These are phyloP conservation scores for Dissophora ornata DNA, from an alignment of 192 early-diverging fungal species.

Conservation along the genomic window DNA sequence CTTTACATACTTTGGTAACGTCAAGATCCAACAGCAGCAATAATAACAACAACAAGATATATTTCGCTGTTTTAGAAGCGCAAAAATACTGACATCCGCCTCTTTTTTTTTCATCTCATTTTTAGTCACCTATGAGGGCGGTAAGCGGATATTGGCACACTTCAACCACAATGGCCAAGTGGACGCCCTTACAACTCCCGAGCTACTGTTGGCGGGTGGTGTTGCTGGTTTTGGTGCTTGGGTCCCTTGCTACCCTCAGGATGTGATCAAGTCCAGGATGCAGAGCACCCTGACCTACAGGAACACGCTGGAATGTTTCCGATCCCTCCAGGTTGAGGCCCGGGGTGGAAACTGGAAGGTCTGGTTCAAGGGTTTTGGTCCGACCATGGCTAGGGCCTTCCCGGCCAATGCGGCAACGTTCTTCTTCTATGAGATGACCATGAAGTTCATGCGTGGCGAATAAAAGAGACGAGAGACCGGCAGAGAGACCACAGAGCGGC, in stretches of 20 bases:
- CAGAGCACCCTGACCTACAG: slow-evolving; percentile 70
- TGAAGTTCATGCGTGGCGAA: slow-evolving; percentile 59
- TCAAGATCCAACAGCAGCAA: not conserved
- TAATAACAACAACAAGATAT: too few relatives aligned
- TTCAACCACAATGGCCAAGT: slow-evolving; percentile 67
- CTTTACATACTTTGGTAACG: slow-evolving; percentile 89
- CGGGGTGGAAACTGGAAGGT: slow-evolving; percentile 65
- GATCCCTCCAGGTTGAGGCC: slow-evolving; percentile 62
- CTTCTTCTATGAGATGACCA: slow-evolving; percentile 74
- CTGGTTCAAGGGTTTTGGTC: slow-evolving; percentile 86
- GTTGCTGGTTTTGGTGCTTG: slow-evolving; percentile 96
- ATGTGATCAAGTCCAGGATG: slow-evolving; percentile 87
- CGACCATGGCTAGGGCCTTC: slow-evolving; percentile 85
- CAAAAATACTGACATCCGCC: too few relatives aligned
- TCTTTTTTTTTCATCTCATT: too few relatives aligned
- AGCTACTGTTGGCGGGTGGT: slow-evolving; percentile 92
- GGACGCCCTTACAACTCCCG: slow-evolving; percentile 74
- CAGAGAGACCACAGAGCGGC: too few relatives aligned
- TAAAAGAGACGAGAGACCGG: not conserved
- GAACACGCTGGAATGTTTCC: slow-evolving; percentile 43
- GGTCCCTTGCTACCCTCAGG: slow-evolving; percentile 81
- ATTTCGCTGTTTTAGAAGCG: too few relatives aligned
- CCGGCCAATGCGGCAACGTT: slow-evolving; percentile 89
- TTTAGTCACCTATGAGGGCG: slow-evolving; percentile 86
- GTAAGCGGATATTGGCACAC: slow-evolving; percentile 74